Evolutionary conservation across 192 early-diverging fungal species (phyloP).

Genomic region (Linnemannia elongata): DNA sequence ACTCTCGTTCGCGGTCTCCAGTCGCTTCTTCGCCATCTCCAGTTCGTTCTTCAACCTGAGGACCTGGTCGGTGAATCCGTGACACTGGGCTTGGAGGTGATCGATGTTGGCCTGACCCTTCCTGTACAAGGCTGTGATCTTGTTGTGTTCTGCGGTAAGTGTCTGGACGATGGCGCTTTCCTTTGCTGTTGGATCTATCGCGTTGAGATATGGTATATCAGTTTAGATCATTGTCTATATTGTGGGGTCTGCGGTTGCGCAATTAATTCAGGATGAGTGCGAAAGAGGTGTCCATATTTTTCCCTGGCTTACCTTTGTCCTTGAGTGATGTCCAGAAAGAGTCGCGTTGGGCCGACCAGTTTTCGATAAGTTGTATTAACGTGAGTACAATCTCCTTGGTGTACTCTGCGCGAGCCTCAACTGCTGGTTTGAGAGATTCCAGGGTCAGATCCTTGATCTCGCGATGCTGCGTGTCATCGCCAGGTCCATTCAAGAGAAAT

Average conservation of each 20-base stretch:
- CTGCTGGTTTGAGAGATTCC: constrained; percentile 18
- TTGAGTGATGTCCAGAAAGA: constrained; percentile 32
- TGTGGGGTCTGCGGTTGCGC: too few relatives aligned
- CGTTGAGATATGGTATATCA: background rate
- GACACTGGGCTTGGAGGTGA: constrained; percentile 38
- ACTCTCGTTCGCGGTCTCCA: constrained; percentile 34
- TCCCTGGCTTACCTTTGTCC: constrained; percentile 15
- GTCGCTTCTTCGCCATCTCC: constrained; percentile 36
- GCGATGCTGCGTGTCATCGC: constrained; percentile 4
- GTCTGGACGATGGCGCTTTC: constrained; percentile 23
- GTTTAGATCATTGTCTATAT: background rate
- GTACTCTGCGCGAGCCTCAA: constrained; percentile 30
- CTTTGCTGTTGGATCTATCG: constrained; percentile 32
- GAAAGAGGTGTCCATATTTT: too few relatives aligned
- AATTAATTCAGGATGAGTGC: background rate
- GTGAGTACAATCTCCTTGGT: constrained; percentile 47
- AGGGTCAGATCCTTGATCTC: constrained; percentile 25
- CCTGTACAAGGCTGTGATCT: constrained; percentile 27
- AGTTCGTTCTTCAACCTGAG: constrained; percentile 35
- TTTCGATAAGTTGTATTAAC: constrained; percentile 34
- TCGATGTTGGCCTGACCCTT: constrained; percentile 32
- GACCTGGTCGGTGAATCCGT: constrained; percentile 42
- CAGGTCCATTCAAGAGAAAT: constrained; percentile 29
- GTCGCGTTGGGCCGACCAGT: constrained; percentile 37
- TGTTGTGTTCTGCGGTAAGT: constrained; percentile 32